Evolutionary conservation across 2,329 filamentous ascomycete genomes (phyloP).

Genomic region (Fusarium sterilihyphosum): DNA sequence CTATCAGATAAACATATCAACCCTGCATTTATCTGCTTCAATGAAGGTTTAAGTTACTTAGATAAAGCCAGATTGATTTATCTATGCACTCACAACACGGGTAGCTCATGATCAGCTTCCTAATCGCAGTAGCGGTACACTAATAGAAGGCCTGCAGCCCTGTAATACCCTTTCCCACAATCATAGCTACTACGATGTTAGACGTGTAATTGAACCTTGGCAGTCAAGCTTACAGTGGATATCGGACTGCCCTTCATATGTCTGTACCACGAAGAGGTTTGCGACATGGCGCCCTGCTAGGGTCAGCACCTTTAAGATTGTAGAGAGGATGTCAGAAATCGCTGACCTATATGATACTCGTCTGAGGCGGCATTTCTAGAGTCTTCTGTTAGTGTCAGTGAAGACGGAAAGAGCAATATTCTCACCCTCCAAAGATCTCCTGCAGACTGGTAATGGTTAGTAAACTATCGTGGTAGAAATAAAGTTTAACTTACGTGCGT

Average conservation of each 20-base stretch:
- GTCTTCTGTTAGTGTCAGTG: not conserved
- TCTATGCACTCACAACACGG: too few species aligned
- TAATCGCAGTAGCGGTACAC: too few species aligned
- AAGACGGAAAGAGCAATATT: not conserved
- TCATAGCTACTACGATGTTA: not conserved
- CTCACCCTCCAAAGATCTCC: slow-evolving; percentile 88
- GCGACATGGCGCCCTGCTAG: slow-evolving; percentile 76
- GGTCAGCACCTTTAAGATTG: not conserved
- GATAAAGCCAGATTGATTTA: too few species aligned
- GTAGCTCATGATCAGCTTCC: too few species aligned
- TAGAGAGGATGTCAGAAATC: not conserved
- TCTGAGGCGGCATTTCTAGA: slow-evolving; percentile 85
- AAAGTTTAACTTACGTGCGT: slow-evolving; percentile 57
- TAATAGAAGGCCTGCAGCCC: not conserved
- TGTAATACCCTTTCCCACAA: not conserved
- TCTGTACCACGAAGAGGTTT: slow-evolving; percentile 96
- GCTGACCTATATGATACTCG: slow-evolving; percentile 84
- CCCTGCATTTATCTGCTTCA: too few species aligned
- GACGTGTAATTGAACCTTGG: too few species aligned
- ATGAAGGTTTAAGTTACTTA: too few species aligned
- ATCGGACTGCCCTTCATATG: slow-evolving; percentile 97
- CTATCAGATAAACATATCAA: too few species aligned
- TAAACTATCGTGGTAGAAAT: not conserved
- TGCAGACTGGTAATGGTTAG: slow-evolving; percentile 63
- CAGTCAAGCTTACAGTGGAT: slow-evolving; percentile 76